Percentiles rank a stretch among this genome's conserved stretches.
Evolutionary conservation across 148 eudicot genomes (phyloP).

Genomic region (Amaranthus cruentus): DNA sequence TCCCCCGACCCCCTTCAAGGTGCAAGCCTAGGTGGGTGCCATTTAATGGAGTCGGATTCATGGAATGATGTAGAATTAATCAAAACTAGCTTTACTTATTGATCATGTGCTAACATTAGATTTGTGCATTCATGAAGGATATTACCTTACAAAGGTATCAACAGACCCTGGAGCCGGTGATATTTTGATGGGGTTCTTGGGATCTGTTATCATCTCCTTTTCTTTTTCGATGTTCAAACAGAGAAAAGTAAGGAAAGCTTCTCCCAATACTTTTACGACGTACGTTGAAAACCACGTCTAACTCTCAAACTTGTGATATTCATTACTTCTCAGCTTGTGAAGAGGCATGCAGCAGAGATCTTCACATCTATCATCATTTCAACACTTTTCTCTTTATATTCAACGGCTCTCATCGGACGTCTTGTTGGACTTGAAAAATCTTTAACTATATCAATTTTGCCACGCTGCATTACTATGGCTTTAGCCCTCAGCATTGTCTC

Average conservation of each 20-base stretch:
- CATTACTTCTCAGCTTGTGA: slow-evolving; percentile 63
- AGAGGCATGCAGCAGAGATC: slow-evolving; percentile 97
- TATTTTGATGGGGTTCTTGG: slow-evolving; percentile 93
- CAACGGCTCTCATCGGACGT: slow-evolving; percentile 89
- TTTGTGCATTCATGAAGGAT: slow-evolving; percentile 40
- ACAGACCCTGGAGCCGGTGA: slow-evolving; percentile 98
- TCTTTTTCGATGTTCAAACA: slow-evolving; percentile 99
- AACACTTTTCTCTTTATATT: slow-evolving; percentile 79
- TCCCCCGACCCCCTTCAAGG: no score
- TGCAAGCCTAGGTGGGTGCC: no score
- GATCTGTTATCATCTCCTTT: slow-evolving; percentile 95
- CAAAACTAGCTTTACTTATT: background rate
- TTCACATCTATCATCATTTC: slow-evolving; percentile 77
- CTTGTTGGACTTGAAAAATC: slow-evolving; percentile 71
- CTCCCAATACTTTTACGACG: background rate
- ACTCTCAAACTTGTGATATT: background rate
- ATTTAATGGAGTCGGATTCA: no score
- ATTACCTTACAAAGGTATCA: slow-evolving; percentile 80
- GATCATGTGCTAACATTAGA: slow-evolving; percentile 7
- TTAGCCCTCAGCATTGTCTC: slow-evolving; percentile 93
- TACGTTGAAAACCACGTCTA: background rate
- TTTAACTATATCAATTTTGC: slow-evolving; percentile 78
- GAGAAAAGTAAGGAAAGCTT: slow-evolving; percentile 56
- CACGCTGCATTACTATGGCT: slow-evolving; percentile 98
- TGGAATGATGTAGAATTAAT: background rate